Conservation (phyloP, 176 grass and related monocot genomes). For the barley (Hordeum vulgare) region DNA sequence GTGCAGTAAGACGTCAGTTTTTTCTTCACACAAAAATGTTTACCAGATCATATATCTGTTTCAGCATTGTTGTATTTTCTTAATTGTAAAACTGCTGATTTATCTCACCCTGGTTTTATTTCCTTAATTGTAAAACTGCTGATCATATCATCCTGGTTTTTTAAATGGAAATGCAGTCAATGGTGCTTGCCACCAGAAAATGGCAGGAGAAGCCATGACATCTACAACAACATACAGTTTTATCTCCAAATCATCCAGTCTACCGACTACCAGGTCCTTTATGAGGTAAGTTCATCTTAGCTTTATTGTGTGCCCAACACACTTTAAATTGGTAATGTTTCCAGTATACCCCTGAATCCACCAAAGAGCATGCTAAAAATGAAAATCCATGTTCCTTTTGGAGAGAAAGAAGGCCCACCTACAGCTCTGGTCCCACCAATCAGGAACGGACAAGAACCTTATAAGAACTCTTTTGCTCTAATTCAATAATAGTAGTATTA, state of each 20-base stretch:
- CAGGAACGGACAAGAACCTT: background rate
- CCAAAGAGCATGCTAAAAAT: background rate
- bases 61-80: background rate
- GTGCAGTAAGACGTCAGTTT: background rate
- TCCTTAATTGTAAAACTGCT: background rate
- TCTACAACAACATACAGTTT: constrained; percentile 17
- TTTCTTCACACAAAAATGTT: background rate
- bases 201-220: background rate
- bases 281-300: background rate
- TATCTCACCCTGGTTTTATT: background rate
- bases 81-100: background rate
- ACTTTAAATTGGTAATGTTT: background rate
- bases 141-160: background rate
- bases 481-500: background rate
- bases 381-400: background rate
- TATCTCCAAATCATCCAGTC: constrained; percentile 17
- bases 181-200: background rate
- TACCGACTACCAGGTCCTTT: background rate
- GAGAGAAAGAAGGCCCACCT: background rate
- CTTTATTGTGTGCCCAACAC: background rate
- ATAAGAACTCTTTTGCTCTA: background rate
- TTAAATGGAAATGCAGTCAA: background rate
- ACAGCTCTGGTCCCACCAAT: background rate
- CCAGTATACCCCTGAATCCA: background rate
- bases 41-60: background rate